Percentiles rank a stretch among this genome's conserved stretches.
Conservation (phyloP, 2,329 filamentous ascomycete species). For the Aspergillus puulaauensis region DNA sequence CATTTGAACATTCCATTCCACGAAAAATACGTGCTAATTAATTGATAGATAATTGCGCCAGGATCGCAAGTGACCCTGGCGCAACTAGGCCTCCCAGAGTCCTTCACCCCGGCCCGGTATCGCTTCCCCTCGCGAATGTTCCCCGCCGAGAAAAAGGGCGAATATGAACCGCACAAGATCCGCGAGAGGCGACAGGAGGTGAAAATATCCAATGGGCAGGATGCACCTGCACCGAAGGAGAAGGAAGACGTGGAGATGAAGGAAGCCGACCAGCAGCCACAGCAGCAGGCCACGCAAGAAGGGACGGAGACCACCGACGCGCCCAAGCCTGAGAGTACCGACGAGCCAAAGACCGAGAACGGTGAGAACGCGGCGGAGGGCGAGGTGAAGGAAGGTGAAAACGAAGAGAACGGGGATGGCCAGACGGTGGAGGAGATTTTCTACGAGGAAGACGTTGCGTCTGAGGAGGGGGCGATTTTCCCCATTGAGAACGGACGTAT, state of each 20-base stretch:
- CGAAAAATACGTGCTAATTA: slow-evolving; percentile 8
- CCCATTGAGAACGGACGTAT: slow-evolving; percentile 81
- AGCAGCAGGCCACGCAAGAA: slow-evolving; percentile 22
- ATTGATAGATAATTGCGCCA: slow-evolving; percentile 51
- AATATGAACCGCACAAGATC: slow-evolving; percentile 80
- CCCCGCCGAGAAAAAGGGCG: slow-evolving; percentile 69
- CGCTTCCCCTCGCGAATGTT: slow-evolving; percentile 96
- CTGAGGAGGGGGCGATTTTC: slow-evolving; percentile 85
- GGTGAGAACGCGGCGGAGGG: slow-evolving; percentile 13
- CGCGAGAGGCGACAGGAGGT: slow-evolving; percentile 49
- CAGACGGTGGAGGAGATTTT: slow-evolving; percentile 51
- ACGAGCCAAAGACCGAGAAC: slow-evolving; percentile 31
- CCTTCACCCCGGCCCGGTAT: slow-evolving; percentile 84
- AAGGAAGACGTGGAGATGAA: slow-evolving; percentile 48
- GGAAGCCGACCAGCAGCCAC: slow-evolving; percentile 27
- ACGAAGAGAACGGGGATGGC: slow-evolving; percentile 27
- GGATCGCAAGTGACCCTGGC: slow-evolving; percentile 89
- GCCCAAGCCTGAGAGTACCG: slow-evolving; percentile 23
- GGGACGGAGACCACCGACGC: slow-evolving; percentile 14
- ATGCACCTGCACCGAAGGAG: background rate
- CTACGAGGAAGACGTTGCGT: slow-evolving; percentile 85
- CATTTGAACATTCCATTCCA: background rate
- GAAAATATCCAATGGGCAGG: slow-evolving; percentile 19
- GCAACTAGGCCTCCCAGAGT: slow-evolving; percentile 84
- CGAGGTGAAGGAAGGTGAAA: slow-evolving; percentile 23